A percentile compares a stretch with the other conserved stretches of the same genome.
Evolutionary conservation across 2,329 filamentous ascomycete species (phyloP).

Genomic region (Alternaria postmessia): DNA sequence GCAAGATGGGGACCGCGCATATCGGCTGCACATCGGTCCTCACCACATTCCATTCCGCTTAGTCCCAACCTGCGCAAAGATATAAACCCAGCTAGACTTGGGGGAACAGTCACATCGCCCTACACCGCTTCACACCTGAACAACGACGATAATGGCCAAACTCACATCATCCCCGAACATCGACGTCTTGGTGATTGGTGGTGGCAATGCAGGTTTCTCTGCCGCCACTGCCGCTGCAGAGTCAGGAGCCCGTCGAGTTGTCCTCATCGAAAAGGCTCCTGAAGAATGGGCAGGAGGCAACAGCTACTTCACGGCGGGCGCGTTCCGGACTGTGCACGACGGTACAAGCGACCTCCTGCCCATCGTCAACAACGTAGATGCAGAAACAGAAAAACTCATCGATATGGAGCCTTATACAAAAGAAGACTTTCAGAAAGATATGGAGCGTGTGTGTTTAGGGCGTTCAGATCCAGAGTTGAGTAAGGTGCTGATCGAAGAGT

Average conservation of each 20-base stretch:
- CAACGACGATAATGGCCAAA: not conserved
- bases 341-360: slow-evolving; percentile 67
- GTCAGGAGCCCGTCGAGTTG: slow-evolving; percentile 54
- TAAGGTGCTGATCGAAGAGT: slow-evolving; percentile 61
- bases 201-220: slow-evolving; percentile 71
- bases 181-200: slow-evolving; percentile 65
- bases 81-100: not conserved
- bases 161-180: slow-evolving; percentile 5
- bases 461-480: slow-evolving; percentile 62
- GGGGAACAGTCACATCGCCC: not conserved
- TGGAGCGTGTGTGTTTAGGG: slow-evolving; percentile 65
- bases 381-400: slow-evolving; percentile 58
- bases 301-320: slow-evolving; percentile 71
- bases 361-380: slow-evolving; percentile 65
- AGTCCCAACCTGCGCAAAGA: not conserved
- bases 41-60: not conserved
- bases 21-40: not conserved
- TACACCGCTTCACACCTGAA: not conserved
- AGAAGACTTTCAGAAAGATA: slow-evolving; percentile 63
- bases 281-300: slow-evolving; percentile 69
- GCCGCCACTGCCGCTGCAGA: slow-evolving; percentile 66
- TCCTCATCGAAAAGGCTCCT: slow-evolving; percentile 69
- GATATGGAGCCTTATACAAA: slow-evolving; percentile 67
- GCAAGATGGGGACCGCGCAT: not conserved
- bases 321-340: slow-evolving; percentile 65